Evolutionary conservation across 345 rosid species (phyloP).

Genomic region (Populus euphratica): DNA sequence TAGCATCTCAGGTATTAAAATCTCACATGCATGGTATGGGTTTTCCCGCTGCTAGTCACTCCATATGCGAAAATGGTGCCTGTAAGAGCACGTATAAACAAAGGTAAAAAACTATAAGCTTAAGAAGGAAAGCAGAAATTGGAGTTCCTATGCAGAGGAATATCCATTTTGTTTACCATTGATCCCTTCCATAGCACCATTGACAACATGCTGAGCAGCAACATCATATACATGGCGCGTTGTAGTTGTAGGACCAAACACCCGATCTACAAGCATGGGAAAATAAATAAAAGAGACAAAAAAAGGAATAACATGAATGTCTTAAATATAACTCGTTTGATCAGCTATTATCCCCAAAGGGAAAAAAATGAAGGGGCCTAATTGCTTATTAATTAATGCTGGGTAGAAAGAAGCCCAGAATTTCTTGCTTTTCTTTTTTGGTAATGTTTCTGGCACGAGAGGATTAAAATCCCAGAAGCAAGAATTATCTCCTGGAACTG

Average conservation of each 20-base stretch:
- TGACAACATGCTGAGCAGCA: slow-evolving; percentile 92
- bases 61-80: slow-evolving; percentile 99
- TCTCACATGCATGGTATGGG: slow-evolving; percentile 99
- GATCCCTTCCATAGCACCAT: slow-evolving; percentile 95
- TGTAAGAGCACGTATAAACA: slow-evolving; percentile 33
- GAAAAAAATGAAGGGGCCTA: not conserved
- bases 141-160: slow-evolving; percentile 14
- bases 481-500: not conserved
- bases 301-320: not conserved
- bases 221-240: slow-evolving; percentile 99
- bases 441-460: not conserved
- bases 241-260: slow-evolving; percentile 98
- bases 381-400: not conserved
- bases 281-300: not conserved
- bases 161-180: slow-evolving; percentile 50
- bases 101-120: slow-evolving; percentile 10
- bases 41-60: slow-evolving; percentile 99
- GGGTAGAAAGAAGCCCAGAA: not conserved
- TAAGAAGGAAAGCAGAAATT: not conserved
- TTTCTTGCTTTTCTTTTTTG: not conserved
- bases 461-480: not conserved
- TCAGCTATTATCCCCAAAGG: not conserved
- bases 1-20: not conserved
- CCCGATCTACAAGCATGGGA: slow-evolving; percentile 57
- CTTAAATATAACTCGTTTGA: not conserved